These are phyloP conservation scores for Thermothelomyces thermophilus DNA, from an alignment of 2,329 filamentous ascomycete genomes.

Conservation along the genomic window DNA sequence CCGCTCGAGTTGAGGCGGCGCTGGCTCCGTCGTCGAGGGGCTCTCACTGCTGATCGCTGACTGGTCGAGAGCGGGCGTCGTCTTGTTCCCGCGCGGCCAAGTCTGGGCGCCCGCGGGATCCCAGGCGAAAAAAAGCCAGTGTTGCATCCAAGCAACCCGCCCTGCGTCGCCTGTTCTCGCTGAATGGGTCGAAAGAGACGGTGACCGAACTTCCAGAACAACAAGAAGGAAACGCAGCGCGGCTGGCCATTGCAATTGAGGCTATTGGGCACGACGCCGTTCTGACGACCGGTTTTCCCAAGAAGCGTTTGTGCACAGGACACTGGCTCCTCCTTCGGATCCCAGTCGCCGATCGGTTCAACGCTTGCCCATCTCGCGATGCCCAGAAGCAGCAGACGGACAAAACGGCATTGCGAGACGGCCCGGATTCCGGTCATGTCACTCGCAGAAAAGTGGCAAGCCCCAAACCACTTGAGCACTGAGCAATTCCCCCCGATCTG, in stretches of 20 bases:
- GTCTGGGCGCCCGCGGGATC: no score
- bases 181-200: no score
- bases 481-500: conserved; percentile 18
- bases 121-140: no score
- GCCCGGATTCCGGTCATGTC: background rate
- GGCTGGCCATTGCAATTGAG: conserved; percentile 11
- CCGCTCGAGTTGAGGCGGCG: background rate
- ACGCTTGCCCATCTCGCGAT: no score
- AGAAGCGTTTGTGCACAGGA: no score
- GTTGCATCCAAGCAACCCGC: conserved; percentile 11
- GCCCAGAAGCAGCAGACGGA: no score
- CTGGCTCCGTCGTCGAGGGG: background rate
- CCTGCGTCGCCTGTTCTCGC: no score
- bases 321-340: no score
- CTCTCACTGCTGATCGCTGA: background rate
- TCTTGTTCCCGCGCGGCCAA: background rate
- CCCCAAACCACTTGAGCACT: conserved; percentile 4
- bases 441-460: background rate
- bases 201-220: conserved; percentile 19
- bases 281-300: no score
- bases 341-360: no score
- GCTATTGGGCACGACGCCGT: no score
- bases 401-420: background rate
- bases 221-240: conserved; percentile 6
- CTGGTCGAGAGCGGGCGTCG: background rate